Percentiles rank a stretch among this genome's conserved stretches.
Conservation (phyloP, 495 filamentous ascomycete species). For the Tuber calosporum region DNA sequence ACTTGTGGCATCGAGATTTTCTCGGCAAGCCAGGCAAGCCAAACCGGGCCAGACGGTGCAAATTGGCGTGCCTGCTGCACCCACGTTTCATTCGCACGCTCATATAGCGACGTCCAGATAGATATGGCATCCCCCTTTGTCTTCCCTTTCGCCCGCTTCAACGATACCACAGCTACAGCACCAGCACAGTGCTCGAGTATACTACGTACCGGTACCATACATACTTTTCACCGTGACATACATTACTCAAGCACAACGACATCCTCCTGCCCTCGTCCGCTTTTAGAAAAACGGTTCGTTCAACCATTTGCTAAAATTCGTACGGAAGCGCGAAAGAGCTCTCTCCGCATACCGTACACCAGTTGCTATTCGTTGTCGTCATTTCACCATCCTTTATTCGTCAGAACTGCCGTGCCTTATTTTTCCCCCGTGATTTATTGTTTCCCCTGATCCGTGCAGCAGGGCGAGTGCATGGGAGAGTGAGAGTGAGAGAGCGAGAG, state of each 20-base stretch:
- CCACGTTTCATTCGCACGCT: not conserved
- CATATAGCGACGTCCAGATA: not conserved
- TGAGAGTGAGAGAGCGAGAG: not conserved
- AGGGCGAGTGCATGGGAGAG: not conserved
- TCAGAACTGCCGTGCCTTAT: not conserved
- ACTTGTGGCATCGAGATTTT: not conserved
- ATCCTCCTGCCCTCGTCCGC: not conserved
- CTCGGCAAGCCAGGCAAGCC: not conserved
- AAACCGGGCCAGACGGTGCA: not conserved
- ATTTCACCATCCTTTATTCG: not conserved
- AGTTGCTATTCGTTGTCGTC: not conserved
- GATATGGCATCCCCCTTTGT: not conserved
- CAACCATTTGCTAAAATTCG: not conserved
- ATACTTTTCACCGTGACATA: not conserved
- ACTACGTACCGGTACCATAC: not conserved
- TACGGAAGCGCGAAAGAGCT: not conserved
- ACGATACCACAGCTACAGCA: not conserved
- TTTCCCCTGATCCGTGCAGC: not conserved
- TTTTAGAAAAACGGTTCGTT: not conserved
- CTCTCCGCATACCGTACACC: not conserved
- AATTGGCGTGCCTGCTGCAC: not conserved
- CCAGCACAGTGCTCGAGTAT: not conserved
- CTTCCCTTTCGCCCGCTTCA: not conserved
- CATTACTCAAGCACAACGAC: not conserved
- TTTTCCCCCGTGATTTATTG: not conserved